These are phyloP conservation scores for Ottelia alismoides DNA, from an alignment of 106 monocot genomes.

Conservation along the genomic window DNA sequence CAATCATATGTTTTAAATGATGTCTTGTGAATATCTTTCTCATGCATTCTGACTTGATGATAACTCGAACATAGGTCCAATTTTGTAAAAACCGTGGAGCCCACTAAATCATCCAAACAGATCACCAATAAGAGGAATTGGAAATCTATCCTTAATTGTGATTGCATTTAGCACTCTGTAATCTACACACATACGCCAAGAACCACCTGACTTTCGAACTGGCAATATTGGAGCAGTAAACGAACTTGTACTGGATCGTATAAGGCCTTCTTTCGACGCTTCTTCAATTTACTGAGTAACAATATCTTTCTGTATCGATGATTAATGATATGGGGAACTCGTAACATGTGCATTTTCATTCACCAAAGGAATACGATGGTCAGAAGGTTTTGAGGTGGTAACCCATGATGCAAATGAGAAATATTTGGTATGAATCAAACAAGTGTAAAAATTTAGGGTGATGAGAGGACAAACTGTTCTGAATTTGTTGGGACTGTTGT, in stretches of 20 bases:
- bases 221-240: not conserved
- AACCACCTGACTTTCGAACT: not conserved
- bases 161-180: not conserved
- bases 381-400: not conserved
- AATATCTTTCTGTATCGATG: not conserved
- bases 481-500: not conserved
- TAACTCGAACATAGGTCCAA: not conserved
- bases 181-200: not conserved
- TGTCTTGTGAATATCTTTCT: not conserved
- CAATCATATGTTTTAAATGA: not conserved
- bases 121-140: not conserved
- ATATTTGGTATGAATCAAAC: not conserved
- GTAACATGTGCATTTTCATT: not conserved
- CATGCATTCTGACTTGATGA: slow-evolving; percentile 3
- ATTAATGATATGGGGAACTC: not conserved
- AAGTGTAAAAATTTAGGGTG: not conserved
- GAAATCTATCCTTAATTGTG: not conserved
- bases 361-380: not conserved
- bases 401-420: not conserved
- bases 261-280: not conserved
- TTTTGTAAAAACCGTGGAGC: not conserved
- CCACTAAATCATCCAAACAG: not conserved
- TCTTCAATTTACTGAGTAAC: not conserved
- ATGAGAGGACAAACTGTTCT: not conserved
- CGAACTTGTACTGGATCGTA: not conserved